Conservation (phyloP, 495 filamentous ascomycete species). For the Aspergillus affinis region DNA sequence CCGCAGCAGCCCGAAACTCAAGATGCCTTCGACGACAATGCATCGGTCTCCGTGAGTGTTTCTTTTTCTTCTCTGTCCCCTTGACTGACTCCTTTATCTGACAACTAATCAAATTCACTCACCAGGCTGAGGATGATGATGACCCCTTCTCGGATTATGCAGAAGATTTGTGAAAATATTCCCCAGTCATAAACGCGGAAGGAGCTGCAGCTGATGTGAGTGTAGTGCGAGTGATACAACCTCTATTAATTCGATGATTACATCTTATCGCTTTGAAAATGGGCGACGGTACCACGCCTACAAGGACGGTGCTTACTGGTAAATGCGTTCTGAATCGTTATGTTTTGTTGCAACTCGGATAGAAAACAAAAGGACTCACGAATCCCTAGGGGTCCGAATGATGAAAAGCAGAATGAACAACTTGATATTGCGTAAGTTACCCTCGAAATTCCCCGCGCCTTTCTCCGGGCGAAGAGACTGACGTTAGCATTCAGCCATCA, state of each 20-base stretch:
- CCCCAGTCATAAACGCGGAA: neutral
- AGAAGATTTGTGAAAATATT: conserved; percentile 2
- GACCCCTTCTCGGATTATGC: conserved; percentile 18
- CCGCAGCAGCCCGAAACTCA: neutral
- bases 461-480: neutral
- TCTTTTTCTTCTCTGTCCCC: neutral
- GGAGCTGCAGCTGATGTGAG: neutral
- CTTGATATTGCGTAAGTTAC: conserved; percentile 30
- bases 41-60: neutral
- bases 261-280: conserved; percentile 34
- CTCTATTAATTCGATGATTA: conserved; percentile 22
- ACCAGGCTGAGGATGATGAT: neutral
- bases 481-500: conserved; percentile 27
- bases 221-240: conserved; percentile 22
- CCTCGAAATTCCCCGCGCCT: neutral
- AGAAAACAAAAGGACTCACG: neutral
- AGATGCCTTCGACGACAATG: neutral
- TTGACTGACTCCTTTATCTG: neutral
- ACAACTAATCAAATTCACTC: neutral
- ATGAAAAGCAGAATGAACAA: conserved; percentile 32
- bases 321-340: too few species aligned
- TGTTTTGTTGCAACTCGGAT: neutral
- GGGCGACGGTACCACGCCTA: conserved; percentile 39
- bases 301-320: conserved; percentile 28
- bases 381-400: conserved; percentile 33